phyloP scores from a whole-genome alignment of 768 basidiomycete species.

The Trametes cingulata region DNA sequence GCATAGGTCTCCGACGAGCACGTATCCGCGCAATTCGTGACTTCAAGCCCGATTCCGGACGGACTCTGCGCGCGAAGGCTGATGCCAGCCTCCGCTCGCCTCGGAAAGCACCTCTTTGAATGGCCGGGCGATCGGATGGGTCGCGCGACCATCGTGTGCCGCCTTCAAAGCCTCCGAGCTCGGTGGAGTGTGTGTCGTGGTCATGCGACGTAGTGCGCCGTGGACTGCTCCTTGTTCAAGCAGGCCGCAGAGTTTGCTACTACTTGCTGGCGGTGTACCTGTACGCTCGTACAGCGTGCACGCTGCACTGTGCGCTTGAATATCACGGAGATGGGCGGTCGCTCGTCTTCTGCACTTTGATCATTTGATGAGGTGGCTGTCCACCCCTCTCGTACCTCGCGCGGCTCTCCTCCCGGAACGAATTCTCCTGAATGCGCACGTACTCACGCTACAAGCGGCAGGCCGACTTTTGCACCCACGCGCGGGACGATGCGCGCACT shows the following conservation, averaged over 20 bases:
- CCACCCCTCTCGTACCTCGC: neutral
- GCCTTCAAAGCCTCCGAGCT: neutral
- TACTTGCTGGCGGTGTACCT: neutral
- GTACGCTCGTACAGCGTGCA: neutral
- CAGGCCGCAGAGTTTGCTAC: too few relatives aligned
- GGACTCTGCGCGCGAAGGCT: neutral
- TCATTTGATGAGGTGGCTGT: conserved; percentile 3
- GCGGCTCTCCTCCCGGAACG: neutral
- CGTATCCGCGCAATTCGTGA: neutral
- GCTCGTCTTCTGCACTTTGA: neutral
- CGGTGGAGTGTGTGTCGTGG: neutral
- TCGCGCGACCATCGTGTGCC: neutral
- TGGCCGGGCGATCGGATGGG: neutral
- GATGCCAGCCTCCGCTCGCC: conserved; percentile 11
- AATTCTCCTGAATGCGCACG: neutral
- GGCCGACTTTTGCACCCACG: neutral
- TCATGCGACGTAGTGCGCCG: too few relatives aligned
- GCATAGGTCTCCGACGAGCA: neutral
- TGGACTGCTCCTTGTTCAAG: too few relatives aligned
- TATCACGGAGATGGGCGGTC: neutral
- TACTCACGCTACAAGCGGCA: neutral
- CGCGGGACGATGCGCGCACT: neutral
- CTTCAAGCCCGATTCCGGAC: neutral
- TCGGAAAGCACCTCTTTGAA: neutral
- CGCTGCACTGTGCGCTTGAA: too few relatives aligned